These are phyloP conservation scores for Chaetoceros tenuissimus DNA, from an alignment of 108 stramenopile genomes.

Conservation along the genomic window DNA sequence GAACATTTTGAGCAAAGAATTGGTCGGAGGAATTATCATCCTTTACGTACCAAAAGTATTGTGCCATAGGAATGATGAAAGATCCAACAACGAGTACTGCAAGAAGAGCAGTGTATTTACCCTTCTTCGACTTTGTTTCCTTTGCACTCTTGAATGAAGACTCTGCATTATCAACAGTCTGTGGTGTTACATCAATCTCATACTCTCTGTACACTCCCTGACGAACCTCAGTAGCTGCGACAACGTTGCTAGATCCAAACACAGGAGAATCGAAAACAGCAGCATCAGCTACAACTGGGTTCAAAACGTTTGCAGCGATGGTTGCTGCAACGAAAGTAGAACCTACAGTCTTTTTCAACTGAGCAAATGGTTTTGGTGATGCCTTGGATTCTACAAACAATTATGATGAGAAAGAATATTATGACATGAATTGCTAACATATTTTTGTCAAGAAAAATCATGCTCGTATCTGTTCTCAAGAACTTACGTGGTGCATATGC, in stretches of 20 bases:
- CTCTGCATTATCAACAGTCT: slow-evolving; percentile 63
- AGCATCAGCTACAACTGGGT: slow-evolving; percentile 39
- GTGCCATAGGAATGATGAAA: slow-evolving; percentile 96
- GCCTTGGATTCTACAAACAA: slow-evolving; percentile 1
- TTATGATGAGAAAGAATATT: too few relatives aligned
- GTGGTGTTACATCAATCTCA: slow-evolving; percentile 62
- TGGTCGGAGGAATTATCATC: slow-evolving; percentile 81
- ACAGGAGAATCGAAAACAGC: slow-evolving; percentile 28
- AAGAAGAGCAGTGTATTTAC: slow-evolving; percentile 91
- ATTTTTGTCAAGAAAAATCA: too few relatives aligned
- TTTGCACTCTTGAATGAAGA: slow-evolving; percentile 81
- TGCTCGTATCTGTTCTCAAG: too few relatives aligned
- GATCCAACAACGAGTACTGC: slow-evolving; percentile 90
- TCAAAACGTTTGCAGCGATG: slow-evolving; percentile 29
- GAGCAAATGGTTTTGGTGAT: not conserved
- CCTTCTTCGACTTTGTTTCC: slow-evolving; percentile 87
- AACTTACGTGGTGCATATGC: slow-evolving; percentile 34
- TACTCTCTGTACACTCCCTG: slow-evolving; percentile 79
- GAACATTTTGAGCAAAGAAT: slow-evolving; percentile 53
- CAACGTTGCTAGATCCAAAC: slow-evolving; percentile 46
- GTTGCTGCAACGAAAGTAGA: slow-evolving; percentile 27
- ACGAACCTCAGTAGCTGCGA: slow-evolving; percentile 63
- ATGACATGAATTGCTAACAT: too few relatives aligned
- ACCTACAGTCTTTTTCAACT: slow-evolving; percentile 31
- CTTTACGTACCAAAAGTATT: slow-evolving; percentile 95